Evolutionary conservation across 2,329 filamentous ascomycete genomes (phyloP), one percentile per base, ranked within the genome.

Genomic region (Neofusicoccum umdonicola): DNA sequence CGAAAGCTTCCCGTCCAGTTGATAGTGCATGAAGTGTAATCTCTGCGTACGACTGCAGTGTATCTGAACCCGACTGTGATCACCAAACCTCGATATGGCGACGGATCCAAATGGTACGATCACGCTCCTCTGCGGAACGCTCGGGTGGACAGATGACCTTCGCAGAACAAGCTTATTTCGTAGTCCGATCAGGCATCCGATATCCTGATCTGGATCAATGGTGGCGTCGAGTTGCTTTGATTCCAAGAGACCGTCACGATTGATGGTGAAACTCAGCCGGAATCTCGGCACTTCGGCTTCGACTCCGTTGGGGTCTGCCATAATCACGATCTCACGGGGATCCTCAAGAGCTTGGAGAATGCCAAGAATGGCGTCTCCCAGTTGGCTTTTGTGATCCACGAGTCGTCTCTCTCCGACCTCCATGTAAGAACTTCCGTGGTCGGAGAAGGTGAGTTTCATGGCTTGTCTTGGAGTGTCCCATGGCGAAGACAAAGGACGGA

Each of bases 181-280:
- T 0, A 88, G 74, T 0, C 86, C 85, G 37, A 48, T 41, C 1
- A 64, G 12, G n/a, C 62, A 64, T 42, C 62, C 62, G 15, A 64
- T 64, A 11, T 48, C 0, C 13, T 64, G 61, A 8, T 39, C 41
- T 2, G 3, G n/a, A 12, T 37, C 39, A 81, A 68, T 4, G 87
- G 72, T 0, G 83, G 80, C 83, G 0, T 78, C 76, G 65, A 82
- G 84, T 63, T 87, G 80, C 5, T 77, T 79, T 0, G 82, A 87
- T n/a, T 69, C 62, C 0, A 48, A 47, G 0, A 67, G 58, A 0
- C 70, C 67, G 0, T 73, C 70, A 1, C 64, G 13, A 1, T 68
- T 66, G 0, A 84, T 62, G 7, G 65, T 69, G 65, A 88, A 88
- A 0, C 77, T 75, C 0, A 87, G 72, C 4, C 80, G 77, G 0